Percentiles rank a stretch among this genome's conserved stretches.
Evolutionary conservation across 129 eudicot species (phyloP).

Genomic region (Artemisia argyi): DNA sequence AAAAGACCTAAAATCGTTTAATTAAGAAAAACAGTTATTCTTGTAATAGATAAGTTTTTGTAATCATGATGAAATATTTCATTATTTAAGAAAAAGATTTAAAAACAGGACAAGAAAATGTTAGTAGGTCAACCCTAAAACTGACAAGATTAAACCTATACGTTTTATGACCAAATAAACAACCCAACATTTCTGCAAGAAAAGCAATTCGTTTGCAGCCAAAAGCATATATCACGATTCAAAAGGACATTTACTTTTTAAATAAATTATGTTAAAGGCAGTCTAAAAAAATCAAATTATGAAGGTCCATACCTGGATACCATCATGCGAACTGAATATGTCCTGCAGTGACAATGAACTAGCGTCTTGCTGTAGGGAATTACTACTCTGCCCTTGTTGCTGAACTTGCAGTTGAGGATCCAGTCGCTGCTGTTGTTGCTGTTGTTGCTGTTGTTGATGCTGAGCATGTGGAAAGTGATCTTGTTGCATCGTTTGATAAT

Average conservation of each 20-base stretch:
- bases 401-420: constrained; percentile 46
- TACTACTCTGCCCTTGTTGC: constrained; percentile 51
- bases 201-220: background rate
- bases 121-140: too few species aligned
- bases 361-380: constrained; percentile 60
- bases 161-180: too few species aligned
- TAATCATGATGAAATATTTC: too few species aligned
- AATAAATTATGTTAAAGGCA: too few species aligned
- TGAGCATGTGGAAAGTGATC: constrained; percentile 49
- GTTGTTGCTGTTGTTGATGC: constrained; percentile 40
- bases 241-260: background rate
- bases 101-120: too few species aligned
- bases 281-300: background rate
- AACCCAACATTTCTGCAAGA: background rate
- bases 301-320: constrained; percentile 65
- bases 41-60: too few species aligned
- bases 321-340: constrained; percentile 76
- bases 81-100: too few species aligned
- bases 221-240: background rate
- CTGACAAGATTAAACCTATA: too few species aligned
- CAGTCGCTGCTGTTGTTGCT: constrained; percentile 48
- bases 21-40: too few species aligned
- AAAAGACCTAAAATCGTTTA: too few species aligned
- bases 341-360: constrained; percentile 71
- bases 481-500: constrained; percentile 61